Percentiles rank a stretch among this genome's conserved stretches.
phyloP scores from a whole-genome alignment of 1,139 yeast species.

The Yamadazyma aaseri region DNA sequence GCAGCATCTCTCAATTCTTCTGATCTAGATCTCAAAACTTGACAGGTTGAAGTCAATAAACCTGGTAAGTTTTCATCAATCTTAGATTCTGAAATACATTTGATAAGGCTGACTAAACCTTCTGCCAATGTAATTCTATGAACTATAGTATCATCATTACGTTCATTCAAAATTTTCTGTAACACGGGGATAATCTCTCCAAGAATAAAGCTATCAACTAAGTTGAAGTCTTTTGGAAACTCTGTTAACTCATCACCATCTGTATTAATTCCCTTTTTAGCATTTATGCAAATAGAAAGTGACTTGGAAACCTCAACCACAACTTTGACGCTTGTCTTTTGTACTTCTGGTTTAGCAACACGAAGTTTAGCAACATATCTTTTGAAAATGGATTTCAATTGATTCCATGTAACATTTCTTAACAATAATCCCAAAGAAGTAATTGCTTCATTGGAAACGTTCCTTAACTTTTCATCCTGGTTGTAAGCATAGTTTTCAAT shows the following conservation, averaged over 20 bases:
- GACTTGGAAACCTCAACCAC: slow-evolving; percentile 65
- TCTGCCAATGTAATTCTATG: slow-evolving; percentile 79
- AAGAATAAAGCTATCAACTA: slow-evolving; percentile 51
- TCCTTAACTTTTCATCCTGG: slow-evolving; percentile 63
- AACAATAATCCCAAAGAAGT: slow-evolving; percentile 61
- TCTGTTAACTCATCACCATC: slow-evolving; percentile 23
- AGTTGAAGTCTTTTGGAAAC: slow-evolving; percentile 33
- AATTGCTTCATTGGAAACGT: slow-evolving; percentile 73
- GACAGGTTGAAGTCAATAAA: slow-evolving; percentile 79
- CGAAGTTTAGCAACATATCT: slow-evolving; percentile 63
- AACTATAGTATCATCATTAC: slow-evolving; percentile 78
- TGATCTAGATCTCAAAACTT: slow-evolving; percentile 79
- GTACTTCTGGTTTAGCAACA: slow-evolving; percentile 45
- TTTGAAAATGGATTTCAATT: slow-evolving; percentile 70
- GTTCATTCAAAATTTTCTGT: slow-evolving; percentile 53
- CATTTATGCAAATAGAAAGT: slow-evolving; percentile 29
- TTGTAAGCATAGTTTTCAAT: slow-evolving; percentile 73
- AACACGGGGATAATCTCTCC: slow-evolving; percentile 64
- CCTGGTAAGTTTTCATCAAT: slow-evolving; percentile 72
- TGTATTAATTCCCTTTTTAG: slow-evolving; percentile 11
- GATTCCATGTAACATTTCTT: slow-evolving; percentile 69
- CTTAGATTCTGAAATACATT: slow-evolving; percentile 59
- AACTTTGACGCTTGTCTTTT: slow-evolving; percentile 62
- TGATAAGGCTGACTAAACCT: slow-evolving; percentile 69
- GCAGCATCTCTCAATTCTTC: slow-evolving; percentile 89